These are phyloP conservation scores for Anethum foeniculum DNA, from an alignment of 140 eudicot genomes.

Conservation along the genomic window DNA sequence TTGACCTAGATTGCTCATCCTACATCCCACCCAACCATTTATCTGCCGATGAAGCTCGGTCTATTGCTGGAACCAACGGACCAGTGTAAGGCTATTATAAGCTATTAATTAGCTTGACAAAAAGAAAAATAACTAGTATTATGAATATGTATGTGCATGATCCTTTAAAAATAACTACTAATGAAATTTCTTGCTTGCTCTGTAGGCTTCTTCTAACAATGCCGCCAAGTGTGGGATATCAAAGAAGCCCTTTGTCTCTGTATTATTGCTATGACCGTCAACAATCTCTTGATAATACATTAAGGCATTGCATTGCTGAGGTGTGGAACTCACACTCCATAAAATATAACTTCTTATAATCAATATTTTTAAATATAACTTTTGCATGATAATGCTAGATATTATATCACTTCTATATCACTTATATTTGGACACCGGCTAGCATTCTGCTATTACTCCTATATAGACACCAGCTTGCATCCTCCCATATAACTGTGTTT, in stretches of 20 bases:
- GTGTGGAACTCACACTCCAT: not conserved
- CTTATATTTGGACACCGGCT: too few species aligned
- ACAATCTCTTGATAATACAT: not conserved
- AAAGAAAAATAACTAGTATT: too few species aligned
- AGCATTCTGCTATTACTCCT: too few species aligned
- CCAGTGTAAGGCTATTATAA: conserved; percentile 7
- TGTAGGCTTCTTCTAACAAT: conserved; percentile 20
- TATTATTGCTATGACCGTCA: conserved; percentile 24
- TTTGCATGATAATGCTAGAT: too few species aligned
- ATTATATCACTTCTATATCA: too few species aligned
- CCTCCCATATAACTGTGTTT: too few species aligned
- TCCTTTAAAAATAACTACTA: too few species aligned
- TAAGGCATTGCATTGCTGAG: conserved; percentile 22
- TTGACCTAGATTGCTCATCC: conserved; percentile 17
- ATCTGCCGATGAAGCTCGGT: conserved; percentile 14
- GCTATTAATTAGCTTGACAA: not conserved
- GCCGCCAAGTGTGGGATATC: conserved; percentile 30
- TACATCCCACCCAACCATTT: conserved; percentile 16
- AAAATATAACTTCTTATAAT: too few species aligned
- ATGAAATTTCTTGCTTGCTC: not conserved
- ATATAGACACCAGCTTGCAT: too few species aligned
- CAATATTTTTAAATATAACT: too few species aligned
- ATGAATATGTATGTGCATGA: too few species aligned
- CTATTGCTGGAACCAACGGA: conserved; percentile 9
- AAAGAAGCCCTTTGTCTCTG: conserved; percentile 20